Evolutionary conservation across 2,329 filamentous ascomycete genomes (phyloP).

Genomic region (Fusarium buxicola): DNA sequence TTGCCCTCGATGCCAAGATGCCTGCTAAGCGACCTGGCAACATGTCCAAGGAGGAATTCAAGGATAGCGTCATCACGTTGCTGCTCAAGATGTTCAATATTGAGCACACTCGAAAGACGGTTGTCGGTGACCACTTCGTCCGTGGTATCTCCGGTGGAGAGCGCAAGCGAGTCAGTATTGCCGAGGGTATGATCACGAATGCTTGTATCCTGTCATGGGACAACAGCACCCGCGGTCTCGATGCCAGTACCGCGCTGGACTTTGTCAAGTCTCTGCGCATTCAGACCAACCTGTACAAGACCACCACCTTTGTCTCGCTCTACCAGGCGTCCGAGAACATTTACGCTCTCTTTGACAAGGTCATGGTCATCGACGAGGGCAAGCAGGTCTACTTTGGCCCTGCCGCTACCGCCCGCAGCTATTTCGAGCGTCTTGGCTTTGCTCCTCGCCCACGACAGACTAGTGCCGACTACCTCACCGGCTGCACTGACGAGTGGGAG

Average conservation of each 20-base stretch:
- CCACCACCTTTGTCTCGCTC: slow-evolving; percentile 85
- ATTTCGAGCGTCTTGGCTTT: slow-evolving; percentile 84
- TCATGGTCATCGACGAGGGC: slow-evolving; percentile 82
- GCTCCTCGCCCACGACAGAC: slow-evolving; percentile 80
- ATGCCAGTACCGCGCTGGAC: slow-evolving; percentile 75
- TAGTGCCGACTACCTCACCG: slow-evolving; percentile 83
- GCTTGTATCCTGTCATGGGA: slow-evolving; percentile 81
- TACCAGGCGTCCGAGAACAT: slow-evolving; percentile 90
- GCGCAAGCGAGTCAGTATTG: slow-evolving; percentile 78
- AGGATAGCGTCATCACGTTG: slow-evolving; percentile 77
- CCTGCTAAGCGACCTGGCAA: slow-evolving; percentile 83
- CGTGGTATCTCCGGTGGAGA: slow-evolving; percentile 81
- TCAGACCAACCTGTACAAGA: slow-evolving; percentile 85
- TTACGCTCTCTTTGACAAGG: slow-evolving; percentile 84
- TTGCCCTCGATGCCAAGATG: slow-evolving; percentile 86
- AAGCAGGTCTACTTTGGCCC: slow-evolving; percentile 82
- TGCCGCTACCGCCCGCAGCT: slow-evolving; percentile 72
- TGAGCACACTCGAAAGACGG: slow-evolving; percentile 85
- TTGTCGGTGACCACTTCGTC: slow-evolving; percentile 86
- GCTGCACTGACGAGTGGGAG: slow-evolving; percentile 86
- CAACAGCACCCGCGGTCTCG: slow-evolving; percentile 76
- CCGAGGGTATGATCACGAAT: slow-evolving; percentile 83
- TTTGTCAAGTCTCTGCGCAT: slow-evolving; percentile 78
- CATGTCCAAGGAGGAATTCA: slow-evolving; percentile 79
- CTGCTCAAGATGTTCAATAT: slow-evolving; percentile 95